Evolutionary conservation across 2,329 filamentous ascomycete species (phyloP).

Genomic region (Verticillium albo-atrum): DNA sequence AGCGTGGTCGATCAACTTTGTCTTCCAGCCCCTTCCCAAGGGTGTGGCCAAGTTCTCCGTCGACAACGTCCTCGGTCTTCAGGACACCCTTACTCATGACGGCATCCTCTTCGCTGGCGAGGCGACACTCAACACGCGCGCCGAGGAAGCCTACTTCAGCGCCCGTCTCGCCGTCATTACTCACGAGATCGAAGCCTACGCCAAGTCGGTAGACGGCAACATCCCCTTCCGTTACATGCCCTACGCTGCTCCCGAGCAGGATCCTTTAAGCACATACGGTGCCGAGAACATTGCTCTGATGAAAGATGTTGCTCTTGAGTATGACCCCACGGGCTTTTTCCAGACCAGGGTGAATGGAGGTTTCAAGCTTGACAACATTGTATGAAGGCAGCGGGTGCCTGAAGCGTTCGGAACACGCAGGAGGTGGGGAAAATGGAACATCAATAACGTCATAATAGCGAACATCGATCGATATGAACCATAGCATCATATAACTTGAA

Average conservation of each 20-base stretch:
- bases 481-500: too few species aligned
- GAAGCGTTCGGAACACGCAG: too few species aligned
- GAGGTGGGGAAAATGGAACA: too few species aligned
- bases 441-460: too few species aligned
- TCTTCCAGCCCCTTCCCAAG: constrained; percentile 8
- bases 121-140: constrained; percentile 15
- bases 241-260: constrained; percentile 25
- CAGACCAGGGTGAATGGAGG: constrained; percentile 26
- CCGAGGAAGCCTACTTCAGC: constrained; percentile 20
- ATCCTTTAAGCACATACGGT: constrained; percentile 24
- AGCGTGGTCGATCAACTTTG: constrained; percentile 11
- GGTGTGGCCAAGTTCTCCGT: constrained; percentile 4
- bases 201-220: constrained; percentile 6
- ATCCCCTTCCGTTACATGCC: constrained; percentile 30
- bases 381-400: too few species aligned
- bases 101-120: background rate
- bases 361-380: constrained; percentile 4
- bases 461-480: too few species aligned
- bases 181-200: constrained; percentile 19
- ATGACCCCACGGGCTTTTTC: constrained; percentile 26
- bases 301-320: constrained; percentile 21
- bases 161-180: constrained; percentile 22
- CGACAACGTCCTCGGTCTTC: constrained; percentile 3
- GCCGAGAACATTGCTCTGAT: constrained; percentile 21
- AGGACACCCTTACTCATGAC: background rate